Evolutionary conservation across 352 stramenopile species (phyloP).

Genomic region (Halophytophthora batemanensis): DNA sequence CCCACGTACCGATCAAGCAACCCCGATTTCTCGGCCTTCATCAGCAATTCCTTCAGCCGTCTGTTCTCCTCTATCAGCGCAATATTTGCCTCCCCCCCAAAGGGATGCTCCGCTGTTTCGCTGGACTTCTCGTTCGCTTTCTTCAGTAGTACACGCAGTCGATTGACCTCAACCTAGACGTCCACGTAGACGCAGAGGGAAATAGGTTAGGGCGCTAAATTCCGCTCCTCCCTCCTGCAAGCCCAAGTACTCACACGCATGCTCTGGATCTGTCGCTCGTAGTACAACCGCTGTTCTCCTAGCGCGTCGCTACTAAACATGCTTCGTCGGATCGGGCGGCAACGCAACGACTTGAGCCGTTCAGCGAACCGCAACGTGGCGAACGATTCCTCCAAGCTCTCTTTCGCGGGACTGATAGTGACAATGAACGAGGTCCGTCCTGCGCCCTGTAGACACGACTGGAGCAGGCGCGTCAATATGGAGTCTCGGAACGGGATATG

Average conservation of each 20-base stretch:
- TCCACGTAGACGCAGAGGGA: not conserved
- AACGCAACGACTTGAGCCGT: conserved; percentile 55
- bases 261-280: conserved; percentile 65
- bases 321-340: conserved; percentile 45
- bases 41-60: conserved; percentile 53
- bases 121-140: conserved; percentile 28
- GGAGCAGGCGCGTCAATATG: conserved; percentile 61
- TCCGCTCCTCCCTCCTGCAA: not conserved
- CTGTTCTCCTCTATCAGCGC: conserved; percentile 66
- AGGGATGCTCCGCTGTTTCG: conserved; percentile 27
- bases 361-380: conserved; percentile 72
- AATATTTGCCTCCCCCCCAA: conserved; percentile 26
- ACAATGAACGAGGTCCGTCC: conserved; percentile 62
- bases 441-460: conserved; percentile 55
- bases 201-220: not conserved
- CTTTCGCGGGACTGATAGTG: conserved; percentile 52
- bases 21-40: conserved; percentile 47
- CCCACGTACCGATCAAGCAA: conserved; percentile 37
- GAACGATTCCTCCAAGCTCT: conserved; percentile 64
- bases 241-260: conserved; percentile 43
- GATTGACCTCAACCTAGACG: conserved; percentile 49
- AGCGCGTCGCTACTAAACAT: conserved; percentile 48
- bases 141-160: conserved; percentile 46
- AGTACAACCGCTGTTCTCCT: conserved; percentile 56
- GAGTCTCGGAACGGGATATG: conserved; percentile 70